Percentiles rank a stretch among this genome's conserved stretches.
phyloP scores from a whole-genome alignment of 768 basidiomycete genomes.

The Kwoniella botswanensis region DNA sequence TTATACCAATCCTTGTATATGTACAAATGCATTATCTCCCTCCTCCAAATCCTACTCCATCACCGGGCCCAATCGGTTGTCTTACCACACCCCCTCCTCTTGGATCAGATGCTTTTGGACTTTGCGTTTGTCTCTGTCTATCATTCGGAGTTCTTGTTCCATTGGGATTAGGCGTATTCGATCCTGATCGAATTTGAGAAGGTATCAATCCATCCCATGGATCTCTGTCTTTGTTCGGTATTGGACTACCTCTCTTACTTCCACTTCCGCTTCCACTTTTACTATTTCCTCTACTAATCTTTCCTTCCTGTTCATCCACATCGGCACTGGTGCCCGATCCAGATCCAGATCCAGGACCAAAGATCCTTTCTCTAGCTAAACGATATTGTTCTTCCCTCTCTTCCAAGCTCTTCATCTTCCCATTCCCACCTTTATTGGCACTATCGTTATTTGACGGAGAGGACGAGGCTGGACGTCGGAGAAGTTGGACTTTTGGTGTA shows the following conservation, averaged over 20 bases:
- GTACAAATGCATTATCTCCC: too few species aligned
- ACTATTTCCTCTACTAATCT: conserved; percentile 4
- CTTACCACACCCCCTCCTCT: conserved; percentile 18
- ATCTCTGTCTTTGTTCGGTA: neutral
- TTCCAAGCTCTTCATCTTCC: conserved; percentile 53
- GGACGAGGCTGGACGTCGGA: conserved; percentile 16
- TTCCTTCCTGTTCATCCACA: neutral
- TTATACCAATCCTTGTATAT: too few species aligned
- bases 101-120: neutral
- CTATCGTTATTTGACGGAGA: conserved; percentile 3
- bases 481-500: conserved; percentile 24
- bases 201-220: conserved; percentile 21
- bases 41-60: conserved; percentile 4
- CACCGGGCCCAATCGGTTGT: conserved; percentile 25
- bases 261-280: neutral
- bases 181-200: conserved; percentile 11
- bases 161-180: neutral
- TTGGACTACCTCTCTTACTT: neutral
- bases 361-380: conserved; percentile 49
- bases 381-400: conserved; percentile 50
- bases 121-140: conserved; percentile 5
- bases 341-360: conserved; percentile 23
- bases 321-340: neutral
- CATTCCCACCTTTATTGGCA: neutral
- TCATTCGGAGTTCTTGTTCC: neutral